Evolutionary conservation across 2,329 filamentous ascomycete species (phyloP).

Genomic region (Colletotrichum orchidophilum): DNA sequence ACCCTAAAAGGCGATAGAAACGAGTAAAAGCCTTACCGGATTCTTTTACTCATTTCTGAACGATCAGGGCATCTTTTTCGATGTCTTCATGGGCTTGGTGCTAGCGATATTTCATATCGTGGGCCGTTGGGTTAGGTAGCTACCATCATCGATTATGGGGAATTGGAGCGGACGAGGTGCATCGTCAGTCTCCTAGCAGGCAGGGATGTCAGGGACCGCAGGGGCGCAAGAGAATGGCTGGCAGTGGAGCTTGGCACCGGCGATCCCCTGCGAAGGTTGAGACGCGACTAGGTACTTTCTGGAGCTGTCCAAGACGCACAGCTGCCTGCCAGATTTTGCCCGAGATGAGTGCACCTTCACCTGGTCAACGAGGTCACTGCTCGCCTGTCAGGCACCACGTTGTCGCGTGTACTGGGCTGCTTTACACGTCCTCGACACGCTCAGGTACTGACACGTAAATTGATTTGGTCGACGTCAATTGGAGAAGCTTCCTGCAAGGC

Average conservation of each 20-base stretch:
- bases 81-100: background rate
- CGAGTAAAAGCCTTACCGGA: accelerated
- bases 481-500: background rate
- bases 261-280: slow-evolving; percentile 7
- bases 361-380: slow-evolving; percentile 22
- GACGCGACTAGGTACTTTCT: slow-evolving; percentile 20
- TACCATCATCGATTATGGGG: slow-evolving; percentile 45
- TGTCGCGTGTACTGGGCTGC: slow-evolving; percentile 17
- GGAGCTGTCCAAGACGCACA: slow-evolving; percentile 8
- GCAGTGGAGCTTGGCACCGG: slow-evolving; percentile 33
- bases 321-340: slow-evolving; percentile 12
- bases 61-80: accelerated
- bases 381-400: slow-evolving; percentile 13
- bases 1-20: background rate
- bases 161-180: slow-evolving; percentile 40
- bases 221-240: slow-evolving; percentile 39
- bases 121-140: background rate
- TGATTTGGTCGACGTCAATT: background rate
- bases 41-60: accelerated
- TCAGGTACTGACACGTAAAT: slow-evolving; percentile 21
- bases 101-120: background rate
- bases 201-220: slow-evolving; percentile 25
- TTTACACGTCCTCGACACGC: slow-evolving; percentile 27
- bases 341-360: slow-evolving; percentile 13
- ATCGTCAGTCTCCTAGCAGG: slow-evolving; percentile 13